Evolutionary conservation across 345 rosid species (phyloP).

Genomic region (Eucalyptus cloeziana): DNA sequence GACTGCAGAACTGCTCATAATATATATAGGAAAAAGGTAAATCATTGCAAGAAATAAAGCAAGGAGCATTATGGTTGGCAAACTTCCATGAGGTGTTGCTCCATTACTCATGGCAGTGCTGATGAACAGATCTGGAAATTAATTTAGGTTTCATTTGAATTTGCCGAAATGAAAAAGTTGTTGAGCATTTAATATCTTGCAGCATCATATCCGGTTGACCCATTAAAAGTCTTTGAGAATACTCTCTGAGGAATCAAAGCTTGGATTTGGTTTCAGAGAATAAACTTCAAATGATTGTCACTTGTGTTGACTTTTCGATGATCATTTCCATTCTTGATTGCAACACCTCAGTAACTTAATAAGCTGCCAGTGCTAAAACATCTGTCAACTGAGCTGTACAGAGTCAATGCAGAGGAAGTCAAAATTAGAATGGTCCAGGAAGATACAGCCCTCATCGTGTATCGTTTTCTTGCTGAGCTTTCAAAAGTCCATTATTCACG

Average conservation of each 20-base stretch:
- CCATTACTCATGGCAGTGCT: not conserved
- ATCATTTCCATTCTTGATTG: not conserved
- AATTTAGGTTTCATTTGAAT: not conserved
- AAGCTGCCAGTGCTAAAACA: not conserved
- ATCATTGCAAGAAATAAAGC: not conserved
- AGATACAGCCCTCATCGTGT: not conserved
- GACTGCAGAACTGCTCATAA: not conserved
- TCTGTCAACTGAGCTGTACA: not conserved
- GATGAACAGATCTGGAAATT: not conserved
- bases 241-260: not conserved
- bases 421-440: not conserved
- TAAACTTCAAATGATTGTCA: not conserved
- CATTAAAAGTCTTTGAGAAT: not conserved
- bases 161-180: not conserved
- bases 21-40: not conserved
- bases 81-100: not conserved
- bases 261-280: not conserved
- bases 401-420: not conserved
- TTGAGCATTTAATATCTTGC: not conserved
- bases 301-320: not conserved
- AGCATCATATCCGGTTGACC: not conserved
- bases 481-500: not conserved
- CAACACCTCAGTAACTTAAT: not conserved
- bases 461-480: not conserved
- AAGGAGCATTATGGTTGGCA: not conserved